phyloP scores from a whole-genome alignment of 192 early-diverging fungal genomes.

The Gonapodya sp. region DNA sequence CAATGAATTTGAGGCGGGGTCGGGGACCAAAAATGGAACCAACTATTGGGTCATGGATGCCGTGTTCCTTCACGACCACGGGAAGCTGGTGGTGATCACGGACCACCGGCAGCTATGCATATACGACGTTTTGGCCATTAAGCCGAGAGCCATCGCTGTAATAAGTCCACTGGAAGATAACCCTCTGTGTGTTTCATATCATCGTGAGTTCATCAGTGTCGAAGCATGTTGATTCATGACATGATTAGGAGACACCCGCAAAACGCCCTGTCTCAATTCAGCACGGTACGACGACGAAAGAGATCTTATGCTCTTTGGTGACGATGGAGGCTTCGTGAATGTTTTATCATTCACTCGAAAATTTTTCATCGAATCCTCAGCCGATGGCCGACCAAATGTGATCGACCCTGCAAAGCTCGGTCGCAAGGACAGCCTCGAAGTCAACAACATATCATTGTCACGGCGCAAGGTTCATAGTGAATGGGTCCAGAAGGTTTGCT shows the following conservation, averaged over 20 bases:
- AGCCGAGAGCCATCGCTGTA: constrained; percentile 36
- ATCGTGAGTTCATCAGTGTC: constrained; percentile 20
- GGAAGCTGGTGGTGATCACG: constrained; percentile 38
- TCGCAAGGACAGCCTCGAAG: constrained; percentile 29
- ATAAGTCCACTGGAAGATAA: constrained; percentile 47
- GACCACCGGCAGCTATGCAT: constrained; percentile 53
- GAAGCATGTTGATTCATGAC: neutral
- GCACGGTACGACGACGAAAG: constrained; percentile 42
- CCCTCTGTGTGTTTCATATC: constrained; percentile 44
- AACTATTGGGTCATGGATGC: constrained; percentile 44
- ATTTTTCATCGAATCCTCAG: constrained; percentile 29
- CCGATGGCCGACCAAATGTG: constrained; percentile 19
- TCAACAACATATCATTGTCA: constrained; percentile 35
- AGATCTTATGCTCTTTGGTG: constrained; percentile 45
- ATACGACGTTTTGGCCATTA: constrained; percentile 52
- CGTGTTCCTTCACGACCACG: constrained; percentile 42
- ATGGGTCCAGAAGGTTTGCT: constrained; percentile 51
- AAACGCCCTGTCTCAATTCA: constrained; percentile 2
- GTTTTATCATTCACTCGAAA: constrained; percentile 20
- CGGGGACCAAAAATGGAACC: constrained; percentile 13
- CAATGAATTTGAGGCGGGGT: neutral
- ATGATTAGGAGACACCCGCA: neutral
- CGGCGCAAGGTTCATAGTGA: constrained; percentile 51
- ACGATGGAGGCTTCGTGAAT: constrained; percentile 54
- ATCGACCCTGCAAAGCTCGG: constrained; percentile 12